Base-by-base conservation (phyloP, 805 yeast species). In the Candida fluviatilis region DNA sequence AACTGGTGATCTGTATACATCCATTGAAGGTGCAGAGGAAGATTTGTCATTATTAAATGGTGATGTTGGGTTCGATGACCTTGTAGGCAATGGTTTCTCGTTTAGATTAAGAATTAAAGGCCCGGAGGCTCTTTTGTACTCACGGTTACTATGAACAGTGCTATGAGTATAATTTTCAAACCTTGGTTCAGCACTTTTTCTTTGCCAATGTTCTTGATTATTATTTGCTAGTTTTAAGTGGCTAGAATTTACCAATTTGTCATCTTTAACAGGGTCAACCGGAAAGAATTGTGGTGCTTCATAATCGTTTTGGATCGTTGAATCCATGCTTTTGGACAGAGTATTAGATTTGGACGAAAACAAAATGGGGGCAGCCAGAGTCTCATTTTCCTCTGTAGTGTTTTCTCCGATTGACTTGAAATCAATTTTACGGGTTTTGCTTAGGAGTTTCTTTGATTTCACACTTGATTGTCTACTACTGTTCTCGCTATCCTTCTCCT, bases 381-480 rank as follows among this genome's bases (percentile, higher is more conserved):
- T 13, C 8, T 33, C 35, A 21, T 23, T 8, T 23, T 31, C 34
- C 13, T 30, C 16, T 26, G 27, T 24, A 3, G 38, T 5, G 10
- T 23, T 17, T 21, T 36, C 35, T 3, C 21, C 18, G 13, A 29
- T 24, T 10, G 39, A 27, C n/a, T 13, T 24, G 35, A 4, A 18
- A 12, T 29, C 31, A 6, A 26, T 16, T 15, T 15, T 25, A 16
- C 15, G 24, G 17, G 34, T 16, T 30, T 33, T 35, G 13, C 23
- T 26, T 7, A 27, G 19, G 18, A 16, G 21, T 27, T 38, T 31
- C 18, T 38, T n/a, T 10, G 33, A 30, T 34, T 46, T 54, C 4
- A 58, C 35, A 35, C 69, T 66, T 5, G 67, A 45, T 5, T 42
- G 37, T 41, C 71, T 52, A 4, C 70, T 62, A 35, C 56, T 51